A percentile compares a stretch with the other conserved stretches of the same genome.
These are phyloP conservation scores for Fusarium anguioides DNA, from an alignment of 2,329 filamentous ascomycete species.

Conservation along the genomic window DNA sequence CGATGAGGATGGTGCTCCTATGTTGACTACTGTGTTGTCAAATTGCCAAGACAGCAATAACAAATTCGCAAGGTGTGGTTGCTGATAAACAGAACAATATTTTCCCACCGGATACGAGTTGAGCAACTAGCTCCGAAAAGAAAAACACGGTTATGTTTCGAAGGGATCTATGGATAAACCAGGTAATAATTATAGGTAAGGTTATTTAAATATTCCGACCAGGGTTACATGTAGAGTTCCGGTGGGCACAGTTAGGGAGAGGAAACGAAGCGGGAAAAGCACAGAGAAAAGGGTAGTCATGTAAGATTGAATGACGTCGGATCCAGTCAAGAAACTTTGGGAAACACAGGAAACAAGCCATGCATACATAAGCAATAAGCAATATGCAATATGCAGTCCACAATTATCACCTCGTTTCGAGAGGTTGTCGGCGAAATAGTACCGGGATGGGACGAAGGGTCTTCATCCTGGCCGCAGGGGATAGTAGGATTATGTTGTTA, in stretches of 20 bases:
- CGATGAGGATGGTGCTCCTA: constrained; percentile 11
- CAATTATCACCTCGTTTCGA: constrained; percentile 15
- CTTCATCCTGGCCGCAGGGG: background rate
- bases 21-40: constrained; percentile 3
- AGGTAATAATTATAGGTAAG: constrained; percentile 28
- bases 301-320: constrained; percentile 15
- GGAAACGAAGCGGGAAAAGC: constrained; percentile 17
- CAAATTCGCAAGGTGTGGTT: constrained; percentile 3
- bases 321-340: background rate
- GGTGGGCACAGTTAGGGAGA: constrained; percentile 9
- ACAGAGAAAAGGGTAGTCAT: constrained; percentile 7
- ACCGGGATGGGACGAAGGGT: constrained; percentile 4
- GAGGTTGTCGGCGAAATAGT: background rate
- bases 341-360: constrained; percentile 21
- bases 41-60: constrained; percentile 16
- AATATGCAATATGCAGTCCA: constrained; percentile 1
- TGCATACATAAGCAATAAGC: too few relatives aligned
- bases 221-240: constrained; percentile 14
- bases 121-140: constrained; percentile 3
- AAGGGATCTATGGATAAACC: constrained; percentile 1
- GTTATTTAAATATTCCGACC: constrained; percentile 14
- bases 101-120: constrained; percentile 14
- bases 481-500: constrained; percentile 1
- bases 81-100: constrained; percentile 1
- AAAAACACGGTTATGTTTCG: constrained; percentile 24